Base-by-base conservation (phyloP, 352 stramenopile genomes). In the Phytophthora tentaculata region DNA sequence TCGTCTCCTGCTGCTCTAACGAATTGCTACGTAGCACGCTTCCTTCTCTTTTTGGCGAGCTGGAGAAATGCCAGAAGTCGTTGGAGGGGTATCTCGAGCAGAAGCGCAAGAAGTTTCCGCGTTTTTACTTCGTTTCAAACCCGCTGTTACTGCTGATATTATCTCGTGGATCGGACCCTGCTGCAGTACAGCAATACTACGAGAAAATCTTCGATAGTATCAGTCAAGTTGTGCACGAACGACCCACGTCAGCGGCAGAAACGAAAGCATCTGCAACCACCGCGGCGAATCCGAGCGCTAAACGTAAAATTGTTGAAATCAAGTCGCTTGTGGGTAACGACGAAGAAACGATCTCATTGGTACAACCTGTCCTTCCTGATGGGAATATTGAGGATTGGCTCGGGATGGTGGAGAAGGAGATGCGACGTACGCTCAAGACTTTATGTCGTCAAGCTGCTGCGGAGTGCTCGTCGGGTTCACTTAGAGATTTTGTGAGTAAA, bases 121-220 rank as follows among this genome's bases (percentile, higher is more conserved):
- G 92, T 10, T 97, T 98, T 65, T 98, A 97, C 76, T 97, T 98
- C 44, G 91, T 97, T 1, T 97, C 90, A 1, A 97, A 97, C 56
- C 88, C 91, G n/a, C 76, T 96, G 1, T 64, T 98, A 44, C 77
- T 98, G 8, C 70, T 94, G n/a, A 94, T 97, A 47, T 67, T 98
- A 7, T 96, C 86, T 22, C 84, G 92, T 55, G 91, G 91, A 8
- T 95, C 86, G 0, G 89, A 97, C 55, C 86, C 88, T 0, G 61
- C 74, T 12, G 80, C 80, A 0, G 80, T 96, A 5, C 89, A 96
- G 78, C 87, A 89, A 53, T 95, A 94, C 62, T 96, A 96, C 69
- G 86, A 96, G 52, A 96, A 95, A 61, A 89, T 96, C 49, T 96
- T 96, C 55, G 88, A 94, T 54, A 82, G 79, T 14, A 83, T 96